Evolutionary conservation across 306 rosid species (phyloP).

Genomic region (Medicago arabica): DNA sequence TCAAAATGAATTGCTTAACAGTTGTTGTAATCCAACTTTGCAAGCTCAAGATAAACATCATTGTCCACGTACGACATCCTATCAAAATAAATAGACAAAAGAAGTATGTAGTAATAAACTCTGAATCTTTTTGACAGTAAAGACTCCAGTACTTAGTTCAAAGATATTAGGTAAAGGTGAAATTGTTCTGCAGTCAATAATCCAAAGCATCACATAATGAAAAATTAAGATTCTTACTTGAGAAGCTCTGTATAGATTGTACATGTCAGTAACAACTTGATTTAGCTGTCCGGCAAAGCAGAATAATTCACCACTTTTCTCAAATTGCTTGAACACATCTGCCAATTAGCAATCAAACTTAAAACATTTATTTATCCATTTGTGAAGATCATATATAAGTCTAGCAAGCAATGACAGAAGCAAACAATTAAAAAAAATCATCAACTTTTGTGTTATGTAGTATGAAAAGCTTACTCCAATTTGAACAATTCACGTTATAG

Average conservation of each 20-base stretch:
- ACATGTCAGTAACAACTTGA: constrained; percentile 89
- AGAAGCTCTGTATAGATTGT: constrained; percentile 71
- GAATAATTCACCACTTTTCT: constrained; percentile 72
- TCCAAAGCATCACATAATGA: background rate
- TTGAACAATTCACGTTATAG: no score
- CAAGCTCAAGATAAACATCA: constrained; percentile 71
- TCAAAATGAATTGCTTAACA: constrained; percentile 69
- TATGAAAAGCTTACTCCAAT: no score
- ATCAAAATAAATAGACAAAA: background rate
- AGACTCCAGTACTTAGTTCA: background rate
- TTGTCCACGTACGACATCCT: constrained; percentile 83
- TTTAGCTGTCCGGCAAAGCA: constrained; percentile 80
- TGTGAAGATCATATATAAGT: background rate
- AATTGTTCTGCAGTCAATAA: background rate
- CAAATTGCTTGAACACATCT: constrained; percentile 84
- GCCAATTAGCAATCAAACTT: constrained; percentile 10
- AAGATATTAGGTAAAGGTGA: background rate
- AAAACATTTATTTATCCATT: background rate
- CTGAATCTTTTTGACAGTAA: background rate
- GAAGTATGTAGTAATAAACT: no score
- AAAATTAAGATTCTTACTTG: constrained; percentile 44
- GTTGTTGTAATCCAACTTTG: constrained; percentile 71
- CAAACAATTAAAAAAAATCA: no score
- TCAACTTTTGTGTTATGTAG: no score
- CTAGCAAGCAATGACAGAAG: background rate